Conservation (phyloP, 176 grass and related monocot genomes). For the Musa troglodytarum region DNA sequence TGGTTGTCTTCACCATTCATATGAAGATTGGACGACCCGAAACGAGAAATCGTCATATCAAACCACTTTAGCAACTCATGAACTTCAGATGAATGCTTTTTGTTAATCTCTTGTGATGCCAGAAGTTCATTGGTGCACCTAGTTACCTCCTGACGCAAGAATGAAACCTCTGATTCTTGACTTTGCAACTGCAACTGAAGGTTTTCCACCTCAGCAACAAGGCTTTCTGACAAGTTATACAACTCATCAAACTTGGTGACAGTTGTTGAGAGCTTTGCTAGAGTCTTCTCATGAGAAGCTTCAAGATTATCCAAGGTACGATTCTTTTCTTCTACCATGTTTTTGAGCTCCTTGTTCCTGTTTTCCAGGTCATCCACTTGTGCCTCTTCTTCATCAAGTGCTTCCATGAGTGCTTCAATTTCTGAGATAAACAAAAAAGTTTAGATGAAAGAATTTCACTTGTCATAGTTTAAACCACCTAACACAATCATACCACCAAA, state of each 20-base stretch:
- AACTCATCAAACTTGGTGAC: conserved; percentile 93
- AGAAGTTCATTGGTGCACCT: conserved; percentile 83
- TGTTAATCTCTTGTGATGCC: conserved; percentile 67
- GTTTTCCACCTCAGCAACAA: conserved; percentile 84
- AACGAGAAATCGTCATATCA: conserved; percentile 45
- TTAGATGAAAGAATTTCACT: background rate
- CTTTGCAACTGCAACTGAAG: conserved; percentile 79
- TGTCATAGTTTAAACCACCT: background rate
- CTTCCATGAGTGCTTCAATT: conserved; percentile 93
- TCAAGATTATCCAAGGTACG: conserved; percentile 61
- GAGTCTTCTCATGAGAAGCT: conserved; percentile 61
- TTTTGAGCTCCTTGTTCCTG: conserved; percentile 54
- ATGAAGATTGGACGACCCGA: conserved; percentile 38
- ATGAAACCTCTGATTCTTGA: conserved; percentile 82
- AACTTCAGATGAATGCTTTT: conserved; percentile 53
- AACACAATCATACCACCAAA: background rate
- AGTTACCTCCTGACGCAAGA: conserved; percentile 88
- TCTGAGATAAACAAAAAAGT: conserved; percentile 30
- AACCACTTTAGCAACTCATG: conserved; percentile 61
- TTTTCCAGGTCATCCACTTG: conserved; percentile 69
- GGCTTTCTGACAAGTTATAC: conserved; percentile 85
- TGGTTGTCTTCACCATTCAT: conserved; percentile 43
- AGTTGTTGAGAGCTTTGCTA: conserved; percentile 68
- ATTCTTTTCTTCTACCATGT: conserved; percentile 61
- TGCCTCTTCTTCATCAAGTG: conserved; percentile 93